Conservation (phyloP, 805 yeast genomes). For the Wickerhamomyces pijperi region DNA sequence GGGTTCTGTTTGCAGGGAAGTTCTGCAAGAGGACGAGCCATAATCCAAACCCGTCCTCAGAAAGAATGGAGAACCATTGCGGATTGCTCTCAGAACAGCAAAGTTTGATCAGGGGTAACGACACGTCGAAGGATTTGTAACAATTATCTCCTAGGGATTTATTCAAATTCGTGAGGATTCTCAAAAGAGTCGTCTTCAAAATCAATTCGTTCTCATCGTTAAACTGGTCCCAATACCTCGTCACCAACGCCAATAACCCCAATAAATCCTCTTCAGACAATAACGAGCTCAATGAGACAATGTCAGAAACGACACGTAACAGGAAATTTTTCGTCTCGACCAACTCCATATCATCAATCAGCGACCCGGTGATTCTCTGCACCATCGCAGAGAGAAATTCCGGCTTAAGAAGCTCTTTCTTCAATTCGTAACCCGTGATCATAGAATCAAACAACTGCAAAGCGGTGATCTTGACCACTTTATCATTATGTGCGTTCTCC, state of each 20-base stretch:
- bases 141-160: slow-evolving; percentile 44
- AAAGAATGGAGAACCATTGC: slow-evolving; percentile 42
- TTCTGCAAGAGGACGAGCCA: slow-evolving; percentile 67
- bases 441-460: slow-evolving; percentile 56
- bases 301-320: slow-evolving; percentile 52
- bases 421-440: slow-evolving; percentile 82
- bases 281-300: slow-evolving; percentile 49
- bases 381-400: slow-evolving; percentile 46
- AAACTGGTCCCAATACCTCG: slow-evolving; percentile 64
- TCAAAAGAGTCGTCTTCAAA: slow-evolving; percentile 35
- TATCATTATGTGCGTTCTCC: slow-evolving; percentile 43
- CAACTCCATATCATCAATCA: slow-evolving; percentile 39
- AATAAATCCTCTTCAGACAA: slow-evolving; percentile 29
- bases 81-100: slow-evolving; percentile 55
- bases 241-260: slow-evolving; percentile 47
- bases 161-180: slow-evolving; percentile 48
- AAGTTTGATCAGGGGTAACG: slow-evolving; percentile 50
- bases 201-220: slow-evolving; percentile 31
- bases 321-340: slow-evolving; percentile 73
- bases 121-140: slow-evolving; percentile 38
- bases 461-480: slow-evolving; percentile 72
- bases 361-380: slow-evolving; percentile 27
- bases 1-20: slow-evolving; percentile 28
- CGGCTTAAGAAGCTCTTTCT: slow-evolving; percentile 55
- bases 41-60: slow-evolving; percentile 81